Conservation (phyloP, 2,329 filamentous ascomycete genomes). For the Aureobasidium sp. region DNA sequence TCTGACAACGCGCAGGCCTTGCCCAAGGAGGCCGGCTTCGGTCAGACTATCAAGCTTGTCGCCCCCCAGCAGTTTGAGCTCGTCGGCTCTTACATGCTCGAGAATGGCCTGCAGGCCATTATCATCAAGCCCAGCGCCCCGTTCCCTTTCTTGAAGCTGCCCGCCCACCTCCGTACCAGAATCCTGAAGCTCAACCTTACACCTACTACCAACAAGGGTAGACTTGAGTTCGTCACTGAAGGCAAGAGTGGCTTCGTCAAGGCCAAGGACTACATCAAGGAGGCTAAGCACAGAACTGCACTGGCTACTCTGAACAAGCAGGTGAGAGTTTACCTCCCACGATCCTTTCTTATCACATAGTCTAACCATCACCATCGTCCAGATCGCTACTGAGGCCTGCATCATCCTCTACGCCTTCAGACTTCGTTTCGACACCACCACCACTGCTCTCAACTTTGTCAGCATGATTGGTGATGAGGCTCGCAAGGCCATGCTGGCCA, state of each 20-base stretch:
- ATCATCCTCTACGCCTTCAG: constrained; percentile 35
- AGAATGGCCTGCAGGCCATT: constrained; percentile 39
- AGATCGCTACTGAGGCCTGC: constrained; percentile 34
- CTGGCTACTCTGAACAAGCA: constrained; percentile 38
- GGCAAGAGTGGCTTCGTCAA: constrained; percentile 30
- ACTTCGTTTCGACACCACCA: constrained; percentile 37
- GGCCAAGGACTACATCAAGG: constrained; percentile 25
- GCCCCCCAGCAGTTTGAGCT: constrained; percentile 36
- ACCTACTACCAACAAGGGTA: constrained; percentile 23
- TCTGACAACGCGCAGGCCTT: constrained; percentile 1
- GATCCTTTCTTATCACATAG: background rate
- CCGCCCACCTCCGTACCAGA: background rate
- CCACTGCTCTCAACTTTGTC: constrained; percentile 37
- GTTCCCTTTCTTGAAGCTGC: constrained; percentile 37
- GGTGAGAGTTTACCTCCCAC: constrained; percentile 23
- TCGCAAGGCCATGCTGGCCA: constrained; percentile 27
- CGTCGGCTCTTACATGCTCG: constrained; percentile 34
- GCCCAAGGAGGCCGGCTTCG: constrained; percentile 28
- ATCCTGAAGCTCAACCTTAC: constrained; percentile 20
- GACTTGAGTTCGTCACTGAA: constrained; percentile 36
- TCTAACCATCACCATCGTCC: background rate
- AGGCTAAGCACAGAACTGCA: constrained; percentile 35
- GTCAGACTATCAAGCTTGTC: constrained; percentile 35
- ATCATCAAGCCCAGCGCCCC: constrained; percentile 37
- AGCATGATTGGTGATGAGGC: constrained; percentile 27